Evolutionary conservation across 176 grass and related monocot genomes (phyloP).

Genomic region (Chloris gayana): DNA sequence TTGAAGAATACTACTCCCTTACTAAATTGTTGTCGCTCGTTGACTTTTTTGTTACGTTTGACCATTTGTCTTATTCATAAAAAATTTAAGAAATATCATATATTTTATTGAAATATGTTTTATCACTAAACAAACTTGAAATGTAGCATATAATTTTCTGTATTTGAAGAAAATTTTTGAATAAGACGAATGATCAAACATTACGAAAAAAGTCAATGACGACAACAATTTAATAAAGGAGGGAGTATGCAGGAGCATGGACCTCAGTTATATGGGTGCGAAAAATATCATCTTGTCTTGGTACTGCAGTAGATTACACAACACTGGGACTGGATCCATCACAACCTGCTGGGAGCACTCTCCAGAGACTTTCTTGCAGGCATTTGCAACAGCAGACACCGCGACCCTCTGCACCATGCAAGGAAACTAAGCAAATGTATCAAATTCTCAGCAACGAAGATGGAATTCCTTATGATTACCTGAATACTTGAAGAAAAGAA

Average conservation of each 20-base stretch:
- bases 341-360: conserved; percentile 70
- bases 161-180: no score
- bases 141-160: no score
- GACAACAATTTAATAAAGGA: no score
- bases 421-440: conserved; percentile 25
- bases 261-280: background rate
- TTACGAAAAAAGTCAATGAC: no score
- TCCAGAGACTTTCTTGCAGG: conserved; percentile 66
- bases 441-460: conserved; percentile 10
- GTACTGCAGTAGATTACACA: conserved; percentile 82
- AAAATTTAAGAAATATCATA: no score
- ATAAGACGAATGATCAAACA: no score
- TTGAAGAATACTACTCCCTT: no score
- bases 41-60: no score
- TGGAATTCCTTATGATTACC: conserved; percentile 31
- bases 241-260: conserved; percentile 16
- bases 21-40: no score
- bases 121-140: no score
- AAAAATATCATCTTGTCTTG: conserved; percentile 68
- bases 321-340: conserved; percentile 60
- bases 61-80: no score
- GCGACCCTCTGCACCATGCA: conserved; percentile 71
- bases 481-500: conserved; percentile 88
- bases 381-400: conserved; percentile 71
- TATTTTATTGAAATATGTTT: no score